A percentile compares a stretch with the other conserved stretches of the same genome.
Conservation (phyloP, 331 rosid genomes). For the Quercus lobata region DNA sequence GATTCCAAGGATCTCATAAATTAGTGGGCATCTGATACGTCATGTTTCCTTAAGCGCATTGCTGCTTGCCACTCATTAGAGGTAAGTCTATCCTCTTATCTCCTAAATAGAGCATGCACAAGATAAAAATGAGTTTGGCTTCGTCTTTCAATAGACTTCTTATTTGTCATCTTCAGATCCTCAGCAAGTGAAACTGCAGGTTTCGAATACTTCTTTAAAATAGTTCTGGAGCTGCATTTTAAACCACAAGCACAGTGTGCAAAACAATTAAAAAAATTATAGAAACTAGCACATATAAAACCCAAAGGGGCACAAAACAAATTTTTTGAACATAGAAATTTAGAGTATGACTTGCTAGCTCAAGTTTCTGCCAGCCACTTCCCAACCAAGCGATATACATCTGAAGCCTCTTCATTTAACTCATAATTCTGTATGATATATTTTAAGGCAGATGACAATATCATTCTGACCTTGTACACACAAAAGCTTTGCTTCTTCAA, state of each 20-base stretch:
- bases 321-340: neutral
- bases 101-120: conserved; percentile 88
- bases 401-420: conserved; percentile 68
- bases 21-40: conserved; percentile 42
- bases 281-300: conserved; percentile 12
- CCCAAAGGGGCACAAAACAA: neutral
- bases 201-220: conserved; percentile 83
- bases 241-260: neutral
- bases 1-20: neutral
- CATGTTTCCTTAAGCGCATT: conserved; percentile 76
- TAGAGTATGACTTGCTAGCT: conserved; percentile 74
- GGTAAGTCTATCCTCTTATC: conserved; percentile 77
- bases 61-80: conserved; percentile 97
- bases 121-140: conserved; percentile 81
- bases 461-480: conserved; percentile 86
- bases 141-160: conserved; percentile 52
- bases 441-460: conserved; percentile 80
- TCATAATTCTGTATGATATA: conserved; percentile 47
- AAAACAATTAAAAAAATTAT: conserved; percentile 9
- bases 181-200: conserved; percentile 82
- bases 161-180: conserved; percentile 45
- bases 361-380: conserved; percentile 98
- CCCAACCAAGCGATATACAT: conserved; percentile 79
- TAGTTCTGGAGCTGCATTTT: conserved; percentile 87
- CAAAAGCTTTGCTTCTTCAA: conserved; percentile 95